Evolutionary conservation across 2,329 filamentous ascomycete species (phyloP).

Genomic region (Pseudogymnoascus sp.): DNA sequence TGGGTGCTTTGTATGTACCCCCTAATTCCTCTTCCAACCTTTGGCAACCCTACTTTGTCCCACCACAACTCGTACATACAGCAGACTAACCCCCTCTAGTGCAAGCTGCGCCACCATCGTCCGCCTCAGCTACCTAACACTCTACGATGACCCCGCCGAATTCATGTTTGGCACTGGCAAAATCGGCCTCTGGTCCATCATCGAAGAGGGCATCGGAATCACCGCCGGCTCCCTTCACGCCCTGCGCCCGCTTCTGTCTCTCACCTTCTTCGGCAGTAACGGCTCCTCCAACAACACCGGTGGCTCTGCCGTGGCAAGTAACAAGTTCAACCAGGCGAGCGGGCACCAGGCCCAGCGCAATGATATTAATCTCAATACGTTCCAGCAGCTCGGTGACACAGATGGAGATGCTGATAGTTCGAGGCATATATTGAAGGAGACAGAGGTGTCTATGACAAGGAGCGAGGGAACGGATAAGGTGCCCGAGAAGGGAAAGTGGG

Average conservation of each 20-base stretch:
- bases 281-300: slow-evolving; percentile 11
- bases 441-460: slow-evolving; percentile 22
- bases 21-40: not conserved
- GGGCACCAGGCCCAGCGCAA: slow-evolving; percentile 5
- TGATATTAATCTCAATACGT: slow-evolving; percentile 19
- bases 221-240: slow-evolving; percentile 41
- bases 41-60: too few relatives aligned
- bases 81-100: slow-evolving; percentile 18
- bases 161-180: slow-evolving; percentile 36
- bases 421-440: slow-evolving; percentile 35
- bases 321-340: slow-evolving; percentile 15
- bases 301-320: slow-evolving; percentile 9
- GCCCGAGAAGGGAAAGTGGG: slow-evolving; percentile 21
- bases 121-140: slow-evolving; percentile 37
- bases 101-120: slow-evolving; percentile 34
- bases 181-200: slow-evolving; percentile 40
- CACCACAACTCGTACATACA: not conserved
- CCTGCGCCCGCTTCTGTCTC: slow-evolving; percentile 37
- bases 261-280: slow-evolving; percentile 21
- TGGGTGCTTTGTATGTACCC: slow-evolving; percentile 35
- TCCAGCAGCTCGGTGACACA: slow-evolving; percentile 18
- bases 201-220: slow-evolving; percentile 44
- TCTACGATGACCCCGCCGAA: slow-evolving; percentile 33
- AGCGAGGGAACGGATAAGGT: slow-evolving; percentile 19
- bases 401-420: slow-evolving; percentile 28